Evolutionary conservation across 1,284 basidiomycete genomes (phyloP), one percentile per base, ranked within the genome.

Genomic region (Pulchroboletus neoregius): DNA sequence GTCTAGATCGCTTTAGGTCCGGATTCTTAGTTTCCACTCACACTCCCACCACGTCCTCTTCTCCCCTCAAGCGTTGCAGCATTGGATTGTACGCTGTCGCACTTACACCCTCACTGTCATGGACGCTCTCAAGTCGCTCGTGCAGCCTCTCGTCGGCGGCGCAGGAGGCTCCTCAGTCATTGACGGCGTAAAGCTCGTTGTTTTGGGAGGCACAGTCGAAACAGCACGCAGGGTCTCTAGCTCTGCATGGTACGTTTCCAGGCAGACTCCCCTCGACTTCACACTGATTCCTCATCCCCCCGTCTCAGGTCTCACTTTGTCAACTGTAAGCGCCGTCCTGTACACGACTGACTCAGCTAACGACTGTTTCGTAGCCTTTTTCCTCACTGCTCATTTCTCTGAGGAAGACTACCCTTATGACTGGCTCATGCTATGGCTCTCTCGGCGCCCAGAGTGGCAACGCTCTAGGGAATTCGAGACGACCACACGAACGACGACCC

Each of bases 371-470:
- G 2, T 62, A 89, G 87, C 86, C 0, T 90, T 90, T 74, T 90
- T 89, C 78, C 77, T 90, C 45, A 89, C 86, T 20, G 87, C 87
- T 8, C 85, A 89, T 67, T 89, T 90, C 70, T 84, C 79, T 50
- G 87, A 89, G 67, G 87, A 89, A 63, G 87, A 89, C 61, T 86
- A 86, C 54, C 87, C 86, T 2, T 89, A 88, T 57, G 87, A 88
- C 67, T 88, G 85, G 80, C 73, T 88, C 42, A 88, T 88, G 84
- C 74, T 87, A 30, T 88, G 86, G 86, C 79, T 88, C 43, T 84
- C 83, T 36, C 79, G 83, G 43, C 74, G 82, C 38, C 85, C 87
- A 39, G 86, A 88, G 65, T 89, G 87, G 86, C 85, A 88, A 59
- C 80, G 86, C 37, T 87, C 85, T 10, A 78, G 87, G 46, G 87